Base-by-base conservation (phyloP, 306 rosid species). In the Acacia confusa region DNA sequence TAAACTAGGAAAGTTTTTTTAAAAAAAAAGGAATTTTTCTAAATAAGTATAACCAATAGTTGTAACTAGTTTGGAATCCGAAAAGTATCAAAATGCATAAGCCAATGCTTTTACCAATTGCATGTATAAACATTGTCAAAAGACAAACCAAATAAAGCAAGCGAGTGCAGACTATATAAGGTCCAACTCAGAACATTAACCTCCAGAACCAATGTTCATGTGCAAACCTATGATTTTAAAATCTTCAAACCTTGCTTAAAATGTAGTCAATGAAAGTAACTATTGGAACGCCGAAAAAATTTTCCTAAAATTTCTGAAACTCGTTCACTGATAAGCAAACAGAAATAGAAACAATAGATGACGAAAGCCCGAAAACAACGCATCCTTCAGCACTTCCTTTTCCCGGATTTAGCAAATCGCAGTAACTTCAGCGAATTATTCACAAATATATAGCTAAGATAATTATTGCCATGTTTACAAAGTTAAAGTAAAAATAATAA, bases 221-320 rank as follows among this genome's bases (percentile, higher is more conserved):
- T n/a, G 77, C 38, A 70, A 45, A 25, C 75, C 41, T 27, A 60
- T 73, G 41, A 78, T 28, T 27, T 50, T 53, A 68, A 74, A 81
- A 87, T n/a, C 79, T 65, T 24, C 81, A 78, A 74, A 12, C 70
- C 45, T 81, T 63, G 65, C 89, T 83, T 24, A 70, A 84, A 72
- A 81, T 81, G 78, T 81, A 61, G 7, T 70, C n/a, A 38, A 70
- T 22, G n/a, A 61, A 81, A 81, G 79, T 75, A 78, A 84, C 66
- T 78, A 53, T 78, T 74, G 19, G 13, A 70, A 77, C 58, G 12
- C 79, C 43, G 80, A 27, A 27, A 83, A 74, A 28, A 44, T 4
- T 36, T 41, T 74, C 75, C 40, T 14, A 60, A 53, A 78, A 74
- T 47, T 40, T 55, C 61, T 48, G 63, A 60, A 69, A 41, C 77